Evolutionary conservation across 371 early-diverging fungal species (phyloP).

Genomic region (Blastocladiella emersonii): DNA sequence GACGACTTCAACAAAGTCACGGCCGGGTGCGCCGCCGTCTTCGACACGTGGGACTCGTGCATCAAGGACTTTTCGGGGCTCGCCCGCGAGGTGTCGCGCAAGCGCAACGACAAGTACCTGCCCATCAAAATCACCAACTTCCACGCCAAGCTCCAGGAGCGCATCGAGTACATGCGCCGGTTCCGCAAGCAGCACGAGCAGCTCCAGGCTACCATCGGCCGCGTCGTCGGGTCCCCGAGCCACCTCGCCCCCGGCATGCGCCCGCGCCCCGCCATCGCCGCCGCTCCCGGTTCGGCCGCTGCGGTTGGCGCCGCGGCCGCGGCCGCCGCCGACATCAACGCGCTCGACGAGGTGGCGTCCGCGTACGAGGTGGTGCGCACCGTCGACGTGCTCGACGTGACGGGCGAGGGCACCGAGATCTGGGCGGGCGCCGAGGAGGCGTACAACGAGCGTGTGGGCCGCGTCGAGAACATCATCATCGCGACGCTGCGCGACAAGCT

Average conservation of each 20-base stretch:
- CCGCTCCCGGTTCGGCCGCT: slow-evolving; percentile 6
- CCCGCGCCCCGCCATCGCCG: background rate
- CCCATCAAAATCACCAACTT: slow-evolving; percentile 85
- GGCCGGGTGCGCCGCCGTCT: slow-evolving; percentile 72
- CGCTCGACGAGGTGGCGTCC: slow-evolving; percentile 74
- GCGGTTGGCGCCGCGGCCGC: slow-evolving; percentile 17
- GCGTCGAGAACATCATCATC: slow-evolving; percentile 95
- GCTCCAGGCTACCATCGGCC: slow-evolving; percentile 80
- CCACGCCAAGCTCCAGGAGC: slow-evolving; percentile 86
- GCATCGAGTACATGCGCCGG: slow-evolving; percentile 68
- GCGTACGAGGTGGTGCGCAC: slow-evolving; percentile 89
- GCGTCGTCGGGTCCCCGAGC: slow-evolving; percentile 51
- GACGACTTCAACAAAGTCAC: slow-evolving; percentile 31
- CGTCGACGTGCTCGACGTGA: slow-evolving; percentile 89
- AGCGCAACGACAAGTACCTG: slow-evolving; percentile 74
- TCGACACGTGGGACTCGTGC: slow-evolving; percentile 87
- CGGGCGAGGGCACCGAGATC: slow-evolving; percentile 80
- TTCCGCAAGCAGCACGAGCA: slow-evolving; percentile 95
- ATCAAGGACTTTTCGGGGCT: slow-evolving; percentile 89
- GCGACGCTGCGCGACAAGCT: slow-evolving; percentile 82
- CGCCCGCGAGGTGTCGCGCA: slow-evolving; percentile 88
- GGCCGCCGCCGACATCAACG: slow-evolving; percentile 45
- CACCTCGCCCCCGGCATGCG: no score
- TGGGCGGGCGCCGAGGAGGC: slow-evolving; percentile 83
- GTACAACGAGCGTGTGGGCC: slow-evolving; percentile 88